phyloP scores from a whole-genome alignment of 257 asterid genomes.

The Euphrasia confusa region DNA sequence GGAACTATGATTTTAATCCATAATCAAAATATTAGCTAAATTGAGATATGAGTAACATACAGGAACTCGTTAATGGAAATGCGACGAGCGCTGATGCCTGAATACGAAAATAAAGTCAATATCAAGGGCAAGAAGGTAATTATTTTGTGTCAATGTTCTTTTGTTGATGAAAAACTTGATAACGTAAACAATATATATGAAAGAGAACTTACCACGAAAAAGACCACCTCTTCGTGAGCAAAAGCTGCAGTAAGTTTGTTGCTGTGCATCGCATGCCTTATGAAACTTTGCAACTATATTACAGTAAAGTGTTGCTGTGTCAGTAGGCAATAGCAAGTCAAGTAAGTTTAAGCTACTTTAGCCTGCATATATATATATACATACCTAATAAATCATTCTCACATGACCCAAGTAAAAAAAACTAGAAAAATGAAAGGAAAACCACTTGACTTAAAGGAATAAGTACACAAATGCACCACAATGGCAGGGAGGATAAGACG shows the following conservation, averaged over 20 bases:
- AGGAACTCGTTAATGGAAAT: constrained; percentile 54
- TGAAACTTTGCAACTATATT: constrained; percentile 56
- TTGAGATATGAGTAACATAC: constrained; percentile 44
- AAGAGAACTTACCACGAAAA: constrained; percentile 51
- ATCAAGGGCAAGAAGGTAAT: constrained; percentile 3
- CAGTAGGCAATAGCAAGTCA: not conserved
- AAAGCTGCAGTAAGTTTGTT: constrained; percentile 51
- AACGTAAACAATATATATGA: not conserved
- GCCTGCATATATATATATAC: not conserved
- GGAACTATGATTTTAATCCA: not conserved
- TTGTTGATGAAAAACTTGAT: not conserved
- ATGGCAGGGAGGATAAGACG: constrained; percentile 1
- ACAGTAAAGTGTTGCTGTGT: constrained; percentile 17
- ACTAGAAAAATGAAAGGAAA: not conserved
- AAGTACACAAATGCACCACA: constrained; percentile 16
- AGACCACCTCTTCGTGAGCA: constrained; percentile 74
- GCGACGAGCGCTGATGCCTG: constrained; percentile 71
- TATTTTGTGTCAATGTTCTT: not conserved
- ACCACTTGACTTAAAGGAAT: constrained; percentile 2
- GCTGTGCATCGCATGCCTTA: constrained; percentile 49
- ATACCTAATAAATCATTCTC: not conserved
- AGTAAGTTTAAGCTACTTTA: not conserved
- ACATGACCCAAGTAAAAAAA: not conserved
- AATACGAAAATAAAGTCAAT: constrained; percentile 25
- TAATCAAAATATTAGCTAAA: constrained; percentile 24